Conservation (phyloP, 225 moss, liverwort and hornwort genomes). For the Physcomitrium patens region DNA sequence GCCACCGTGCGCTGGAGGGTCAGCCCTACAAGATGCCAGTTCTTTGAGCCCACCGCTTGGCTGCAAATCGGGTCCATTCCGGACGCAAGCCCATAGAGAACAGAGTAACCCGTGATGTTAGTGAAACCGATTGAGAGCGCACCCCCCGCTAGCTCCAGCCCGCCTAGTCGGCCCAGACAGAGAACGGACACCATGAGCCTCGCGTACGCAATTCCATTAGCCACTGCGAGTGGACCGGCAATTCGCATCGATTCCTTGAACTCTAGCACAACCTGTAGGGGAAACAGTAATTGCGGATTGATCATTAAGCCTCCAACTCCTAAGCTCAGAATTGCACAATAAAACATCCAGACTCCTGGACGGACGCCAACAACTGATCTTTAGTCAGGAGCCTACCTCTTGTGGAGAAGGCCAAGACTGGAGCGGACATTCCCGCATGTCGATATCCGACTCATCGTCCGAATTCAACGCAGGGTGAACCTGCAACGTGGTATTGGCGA, state of each 20-base stretch:
- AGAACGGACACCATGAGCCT: conserved; percentile 94
- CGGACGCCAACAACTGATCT: no score
- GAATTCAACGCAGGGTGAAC: conserved; percentile 22
- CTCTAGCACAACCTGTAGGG: conserved; percentile 71
- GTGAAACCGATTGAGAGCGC: conserved; percentile 90
- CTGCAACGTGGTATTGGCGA: conserved; percentile 46
- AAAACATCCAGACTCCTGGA: not conserved
- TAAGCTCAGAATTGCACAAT: not conserved
- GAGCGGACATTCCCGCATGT: conserved; percentile 24
- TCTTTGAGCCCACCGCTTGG: conserved; percentile 85
- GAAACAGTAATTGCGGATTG: no score
- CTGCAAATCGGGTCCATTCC: conserved; percentile 97
- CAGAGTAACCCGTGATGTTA: conserved; percentile 97
- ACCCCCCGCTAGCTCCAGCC: conserved; percentile 83
- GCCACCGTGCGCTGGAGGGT: conserved; percentile 85
- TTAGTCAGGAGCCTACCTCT: conserved; percentile 27
- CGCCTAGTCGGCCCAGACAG: conserved; percentile 78
- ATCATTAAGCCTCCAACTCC: not conserved
- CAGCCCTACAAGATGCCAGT: conserved; percentile 78
- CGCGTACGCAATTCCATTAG: conserved; percentile 73
- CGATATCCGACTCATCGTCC: conserved; percentile 54
- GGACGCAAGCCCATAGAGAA: conserved; percentile 81
- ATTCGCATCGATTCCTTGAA: conserved; percentile 74
- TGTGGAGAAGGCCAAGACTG: conserved; percentile 35
- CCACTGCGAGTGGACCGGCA: conserved; percentile 69